phyloP scores from a whole-genome alignment of 2,329 filamentous ascomycete genomes.

The Phialocephala subalpina region DNA sequence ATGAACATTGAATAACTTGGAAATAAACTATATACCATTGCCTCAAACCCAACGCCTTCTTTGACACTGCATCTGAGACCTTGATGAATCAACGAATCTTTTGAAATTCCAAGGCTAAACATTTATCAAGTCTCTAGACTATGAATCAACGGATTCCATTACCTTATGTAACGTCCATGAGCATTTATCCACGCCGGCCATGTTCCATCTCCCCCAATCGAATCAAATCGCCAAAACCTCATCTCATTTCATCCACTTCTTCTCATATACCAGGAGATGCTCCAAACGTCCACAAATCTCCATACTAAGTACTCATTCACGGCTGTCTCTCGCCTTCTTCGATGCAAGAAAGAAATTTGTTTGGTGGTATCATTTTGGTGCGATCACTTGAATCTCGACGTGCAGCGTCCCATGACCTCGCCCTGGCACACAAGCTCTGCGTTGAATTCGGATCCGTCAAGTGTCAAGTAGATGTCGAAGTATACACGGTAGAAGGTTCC shows the following conservation, averaged over 20 bases:
- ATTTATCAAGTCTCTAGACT: slow-evolving; percentile 25
- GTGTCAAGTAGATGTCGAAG: slow-evolving; percentile 85
- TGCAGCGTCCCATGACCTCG: slow-evolving; percentile 97
- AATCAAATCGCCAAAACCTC: not conserved
- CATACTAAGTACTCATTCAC: not conserved
- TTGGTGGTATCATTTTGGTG: slow-evolving; percentile 27
- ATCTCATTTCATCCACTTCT: not conserved
- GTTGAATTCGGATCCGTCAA: slow-evolving; percentile 97
- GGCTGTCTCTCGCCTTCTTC: not conserved
- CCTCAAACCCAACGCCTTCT: not conserved
- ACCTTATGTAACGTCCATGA: slow-evolving; percentile 25
- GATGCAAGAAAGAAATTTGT: slow-evolving; percentile 36
- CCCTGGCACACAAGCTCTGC: slow-evolving; percentile 99
- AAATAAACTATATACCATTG: slow-evolving; percentile 5
- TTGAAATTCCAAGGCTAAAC: slow-evolving; percentile 15
- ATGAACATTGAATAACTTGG: not conserved
- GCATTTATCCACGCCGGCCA: slow-evolving; percentile 22
- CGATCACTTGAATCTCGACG: slow-evolving; percentile 78
- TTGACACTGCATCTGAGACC: not conserved
- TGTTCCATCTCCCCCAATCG: not conserved
- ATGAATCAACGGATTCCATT: slow-evolving; percentile 28
- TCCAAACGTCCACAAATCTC: not conserved
- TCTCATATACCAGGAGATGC: slow-evolving; percentile 9
- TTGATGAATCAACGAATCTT: not conserved
- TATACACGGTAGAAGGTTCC: slow-evolving; percentile 92